phyloP scores from a whole-genome alignment of 2,329 filamentous ascomycete species.

The Cordyceps sp. region DNA sequence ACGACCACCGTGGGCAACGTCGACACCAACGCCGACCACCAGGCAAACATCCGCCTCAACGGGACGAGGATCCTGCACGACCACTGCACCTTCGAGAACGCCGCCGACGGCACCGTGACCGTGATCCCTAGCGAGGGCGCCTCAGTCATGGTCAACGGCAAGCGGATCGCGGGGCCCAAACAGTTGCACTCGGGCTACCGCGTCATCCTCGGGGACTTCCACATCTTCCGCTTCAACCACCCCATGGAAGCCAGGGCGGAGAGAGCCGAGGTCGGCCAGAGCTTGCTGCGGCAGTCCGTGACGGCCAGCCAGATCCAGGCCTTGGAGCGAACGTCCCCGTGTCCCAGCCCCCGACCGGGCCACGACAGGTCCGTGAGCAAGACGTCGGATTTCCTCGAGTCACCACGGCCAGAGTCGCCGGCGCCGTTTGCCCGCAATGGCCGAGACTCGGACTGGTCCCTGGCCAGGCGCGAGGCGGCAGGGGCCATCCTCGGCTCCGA shows the following conservation, averaged over 20 bases:
- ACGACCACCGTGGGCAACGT: constrained; percentile 89
- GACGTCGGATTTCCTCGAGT: constrained; percentile 64
- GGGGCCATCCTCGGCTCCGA: constrained; percentile 77
- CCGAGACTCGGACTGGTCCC: constrained; percentile 85
- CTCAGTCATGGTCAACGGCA: constrained; percentile 94
- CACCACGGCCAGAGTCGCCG: constrained; percentile 59
- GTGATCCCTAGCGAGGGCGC: constrained; percentile 80
- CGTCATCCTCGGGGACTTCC: constrained; percentile 92
- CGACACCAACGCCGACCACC: constrained; percentile 57
- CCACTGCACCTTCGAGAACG: constrained; percentile 87
- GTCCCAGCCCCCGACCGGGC: constrained; percentile 32
- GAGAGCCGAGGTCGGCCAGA: constrained; percentile 64
- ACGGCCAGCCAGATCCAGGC: constrained; percentile 43
- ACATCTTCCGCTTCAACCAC: constrained; percentile 97
- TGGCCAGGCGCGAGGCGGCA: constrained; percentile 85
- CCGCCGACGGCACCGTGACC: constrained; percentile 75
- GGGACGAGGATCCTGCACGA: constrained; percentile 84
- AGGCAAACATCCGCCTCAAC: constrained; percentile 82
- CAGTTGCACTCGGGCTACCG: constrained; percentile 82
- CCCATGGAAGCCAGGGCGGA: constrained; percentile 91
- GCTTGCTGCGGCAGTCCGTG: constrained; percentile 69
- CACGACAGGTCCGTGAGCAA: constrained; percentile 75
- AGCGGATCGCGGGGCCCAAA: constrained; percentile 72
- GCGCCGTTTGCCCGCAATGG: constrained; percentile 46
- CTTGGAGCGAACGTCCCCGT: constrained; percentile 43